Conservation (phyloP, 257 asterid genomes). For the Hygrophila difformis region DNA sequence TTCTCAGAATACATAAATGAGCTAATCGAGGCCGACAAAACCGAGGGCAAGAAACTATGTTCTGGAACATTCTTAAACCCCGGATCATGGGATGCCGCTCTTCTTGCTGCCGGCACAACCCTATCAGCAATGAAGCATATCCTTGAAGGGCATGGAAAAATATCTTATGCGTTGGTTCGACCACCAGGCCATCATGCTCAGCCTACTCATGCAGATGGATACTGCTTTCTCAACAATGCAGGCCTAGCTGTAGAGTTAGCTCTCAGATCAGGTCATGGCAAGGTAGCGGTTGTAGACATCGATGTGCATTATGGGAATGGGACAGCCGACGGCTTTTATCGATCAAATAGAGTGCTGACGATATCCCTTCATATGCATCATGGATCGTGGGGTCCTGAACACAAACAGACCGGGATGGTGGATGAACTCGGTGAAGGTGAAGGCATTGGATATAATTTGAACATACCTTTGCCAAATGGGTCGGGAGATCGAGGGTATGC, state of each 20-base stretch:
- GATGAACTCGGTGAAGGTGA: conserved; percentile 79
- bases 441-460: conserved; percentile 81
- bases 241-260: conserved; percentile 69
- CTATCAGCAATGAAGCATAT: conserved; percentile 76
- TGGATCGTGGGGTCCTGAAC: conserved; percentile 98
- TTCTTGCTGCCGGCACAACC: conserved; percentile 84
- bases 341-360: conserved; percentile 60
- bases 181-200: conserved; percentile 99
- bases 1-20: conserved; percentile 60
- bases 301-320: conserved; percentile 97
- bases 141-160: conserved; percentile 45
- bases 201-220: conserved; percentile 83
- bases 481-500: conserved; percentile 74
- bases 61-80: conserved; percentile 76
- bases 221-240: conserved; percentile 85
- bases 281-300: conserved; percentile 64
- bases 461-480: conserved; percentile 86
- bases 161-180: conserved; percentile 67
- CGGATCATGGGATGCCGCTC: conserved; percentile 84
- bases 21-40: conserved; percentile 68
- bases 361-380: conserved; percentile 92
- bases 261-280: conserved; percentile 38
- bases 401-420: conserved; percentile 69
- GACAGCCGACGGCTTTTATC: conserved; percentile 81
- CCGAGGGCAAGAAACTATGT: conserved; percentile 37